These are phyloP conservation scores for Nelumbo lutea DNA, from an alignment of 164 flowering plant genomes.

Conservation along the genomic window DNA sequence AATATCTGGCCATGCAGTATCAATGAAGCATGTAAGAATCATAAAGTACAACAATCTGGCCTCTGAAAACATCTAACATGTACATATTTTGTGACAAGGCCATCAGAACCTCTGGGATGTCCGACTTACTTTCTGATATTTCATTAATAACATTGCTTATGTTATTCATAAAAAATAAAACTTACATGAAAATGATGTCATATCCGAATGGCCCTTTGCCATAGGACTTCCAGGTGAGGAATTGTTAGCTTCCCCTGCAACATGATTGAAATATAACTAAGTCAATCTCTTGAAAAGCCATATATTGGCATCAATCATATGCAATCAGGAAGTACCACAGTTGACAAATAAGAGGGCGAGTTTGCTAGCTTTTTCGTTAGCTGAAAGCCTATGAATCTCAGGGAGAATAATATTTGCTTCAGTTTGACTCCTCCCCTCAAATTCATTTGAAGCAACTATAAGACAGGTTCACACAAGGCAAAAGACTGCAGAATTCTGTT, in stretches of 20 bases:
- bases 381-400: slow-evolving; percentile 53
- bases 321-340: slow-evolving; percentile 43
- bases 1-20: no score
- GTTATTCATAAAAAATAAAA: no score
- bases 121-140: no score
- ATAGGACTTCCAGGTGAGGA: slow-evolving; percentile 22
- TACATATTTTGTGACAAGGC: no score
- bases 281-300: neutral
- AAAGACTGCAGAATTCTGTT: slow-evolving; percentile 47
- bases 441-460: slow-evolving; percentile 32
- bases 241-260: slow-evolving; percentile 37
- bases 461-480: slow-evolving; percentile 38
- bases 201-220: slow-evolving; percentile 23
- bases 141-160: no score
- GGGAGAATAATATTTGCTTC: slow-evolving; percentile 68
- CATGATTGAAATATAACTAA: neutral
- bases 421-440: slow-evolving; percentile 34
- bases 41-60: no score
- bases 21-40: no score
- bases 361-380: slow-evolving; percentile 51
- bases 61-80: no score
- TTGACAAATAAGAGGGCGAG: slow-evolving; percentile 57
- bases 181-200: slow-evolving; percentile 29
- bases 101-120: no score
- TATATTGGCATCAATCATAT: neutral